Conservation (phyloP, 2,329 filamentous ascomycete species). For the Verticillium albo-atrum region DNA sequence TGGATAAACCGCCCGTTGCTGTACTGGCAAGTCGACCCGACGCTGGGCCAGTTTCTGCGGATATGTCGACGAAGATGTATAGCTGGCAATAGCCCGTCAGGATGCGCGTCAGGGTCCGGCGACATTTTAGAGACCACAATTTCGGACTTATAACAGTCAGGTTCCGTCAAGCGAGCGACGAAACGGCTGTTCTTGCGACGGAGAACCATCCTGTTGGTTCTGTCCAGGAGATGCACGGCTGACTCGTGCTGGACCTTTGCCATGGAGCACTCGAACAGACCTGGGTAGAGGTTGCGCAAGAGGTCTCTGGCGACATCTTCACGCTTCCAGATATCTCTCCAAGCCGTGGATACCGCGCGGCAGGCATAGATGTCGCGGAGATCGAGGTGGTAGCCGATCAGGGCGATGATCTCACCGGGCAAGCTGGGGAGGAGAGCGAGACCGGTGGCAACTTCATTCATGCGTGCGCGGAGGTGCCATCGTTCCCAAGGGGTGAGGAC, state of each 20-base stretch:
- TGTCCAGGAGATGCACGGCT: neutral
- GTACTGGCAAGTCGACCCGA: too few species aligned
- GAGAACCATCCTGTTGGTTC: neutral
- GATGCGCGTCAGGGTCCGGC: neutral
- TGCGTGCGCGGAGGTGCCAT: neutral
- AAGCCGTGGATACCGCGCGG: neutral
- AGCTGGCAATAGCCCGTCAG: neutral
- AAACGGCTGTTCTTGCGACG: neutral
- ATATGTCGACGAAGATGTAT: too few species aligned
- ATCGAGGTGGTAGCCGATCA: neutral
- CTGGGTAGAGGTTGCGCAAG: neutral
- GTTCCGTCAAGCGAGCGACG: neutral
- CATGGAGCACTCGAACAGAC: neutral
- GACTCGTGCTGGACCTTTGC: neutral
- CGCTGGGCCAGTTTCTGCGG: too few species aligned
- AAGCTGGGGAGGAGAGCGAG: neutral
- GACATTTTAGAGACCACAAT: neutral
- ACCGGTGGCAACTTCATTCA: neutral
- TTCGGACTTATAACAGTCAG: too few species aligned
- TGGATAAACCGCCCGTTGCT: neutral
- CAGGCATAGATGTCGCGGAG: neutral
- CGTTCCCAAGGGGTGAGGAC: constrained; percentile 2
- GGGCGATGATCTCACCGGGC: neutral
- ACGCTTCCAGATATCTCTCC: neutral
- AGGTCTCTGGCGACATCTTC: neutral